Evolutionary conservation across 2,329 filamentous ascomycete genomes (phyloP), one percentile per base, ranked within the genome.

Genomic region (Aspergillus pseudoglaucus): DNA sequence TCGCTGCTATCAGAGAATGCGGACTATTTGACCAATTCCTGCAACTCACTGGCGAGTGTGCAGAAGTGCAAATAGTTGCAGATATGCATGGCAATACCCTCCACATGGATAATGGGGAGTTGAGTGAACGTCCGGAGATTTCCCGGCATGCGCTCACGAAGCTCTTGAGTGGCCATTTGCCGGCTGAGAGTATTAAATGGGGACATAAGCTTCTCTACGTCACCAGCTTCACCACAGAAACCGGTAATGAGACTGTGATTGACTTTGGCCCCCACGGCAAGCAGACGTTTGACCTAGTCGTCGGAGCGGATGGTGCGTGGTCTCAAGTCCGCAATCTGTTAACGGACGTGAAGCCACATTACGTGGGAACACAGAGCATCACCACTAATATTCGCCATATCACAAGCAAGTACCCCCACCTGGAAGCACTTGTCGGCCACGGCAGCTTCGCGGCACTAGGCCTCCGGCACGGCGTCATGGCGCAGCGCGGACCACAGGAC

Each of bases 241-340:
- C 8, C 33, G 45, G 40, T 15, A 48, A 15, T n/a, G 6, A 48
- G 17, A 48, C 48, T 10, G 44, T 53, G 7, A 41, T 57, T 2
- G 45, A 54, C n/a, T 56, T 56, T 35, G 48, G 45, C 2, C 8
- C 32, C 20, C 17, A 47, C 22, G 47, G 47, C 15, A 53, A 48
- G 25, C 32, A 50, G 1, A 32, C 20, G 1, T 57, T 58, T 37
- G 54, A 62, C 43, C 47, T 63, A 7, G 50, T 62, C 1, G 46
- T 64, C 15, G 62, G 62, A 0, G 60, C 62, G 1, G 62, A 65
- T 37, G 62, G 62, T 0, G 58, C 60, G 17, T 65, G 62, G 62
- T 59, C 54, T 2, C 45, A 49, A 6, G 53, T 62, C 20, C 58
- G 62, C 15, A 45, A 35, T 0, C 8, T 55, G 7, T 44, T 64